Evolutionary conservation across 2,329 filamentous ascomycete species (phyloP).

Genomic region (Scedosporium dehoogii): DNA sequence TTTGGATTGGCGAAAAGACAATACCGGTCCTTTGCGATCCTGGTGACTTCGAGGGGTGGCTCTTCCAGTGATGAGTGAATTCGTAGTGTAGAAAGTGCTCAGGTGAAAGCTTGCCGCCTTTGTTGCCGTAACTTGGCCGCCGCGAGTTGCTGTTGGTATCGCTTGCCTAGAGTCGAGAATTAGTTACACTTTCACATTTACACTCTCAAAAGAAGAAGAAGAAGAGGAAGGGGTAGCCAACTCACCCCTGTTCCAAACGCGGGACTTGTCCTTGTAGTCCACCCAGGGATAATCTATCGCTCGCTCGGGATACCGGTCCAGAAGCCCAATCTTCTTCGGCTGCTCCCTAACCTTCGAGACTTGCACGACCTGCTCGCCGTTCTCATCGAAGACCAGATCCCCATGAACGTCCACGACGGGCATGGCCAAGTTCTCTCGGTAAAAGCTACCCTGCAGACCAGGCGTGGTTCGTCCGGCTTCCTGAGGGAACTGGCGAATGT

Average conservation of each 20-base stretch:
- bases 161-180: background rate
- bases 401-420: slow-evolving; percentile 30
- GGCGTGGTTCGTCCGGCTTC: slow-evolving; percentile 9
- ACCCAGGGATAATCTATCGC: slow-evolving; percentile 37
- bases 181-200: background rate
- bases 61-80: background rate
- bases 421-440: slow-evolving; percentile 31
- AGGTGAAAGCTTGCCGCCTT: slow-evolving; percentile 6
- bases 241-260: slow-evolving; percentile 30
- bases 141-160: slow-evolving; percentile 8
- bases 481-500: slow-evolving; percentile 8
- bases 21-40: no score
- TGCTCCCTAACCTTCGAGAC: slow-evolving; percentile 15
- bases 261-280: slow-evolving; percentile 24
- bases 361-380: slow-evolving; percentile 18
- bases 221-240: slow-evolving; percentile 9
- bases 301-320: slow-evolving; percentile 34
- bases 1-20: background rate
- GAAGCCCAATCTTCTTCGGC: slow-evolving; percentile 17
- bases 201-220: background rate
- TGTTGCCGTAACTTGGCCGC: slow-evolving; percentile 2
- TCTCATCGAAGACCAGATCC: slow-evolving; percentile 28
- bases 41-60: no score
- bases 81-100: slow-evolving; percentile 1
- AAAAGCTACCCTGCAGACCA: slow-evolving; percentile 33